These are phyloP conservation scores for Xylaria sp. DNA, from an alignment of 2,329 filamentous ascomycete species.

Conservation along the genomic window DNA sequence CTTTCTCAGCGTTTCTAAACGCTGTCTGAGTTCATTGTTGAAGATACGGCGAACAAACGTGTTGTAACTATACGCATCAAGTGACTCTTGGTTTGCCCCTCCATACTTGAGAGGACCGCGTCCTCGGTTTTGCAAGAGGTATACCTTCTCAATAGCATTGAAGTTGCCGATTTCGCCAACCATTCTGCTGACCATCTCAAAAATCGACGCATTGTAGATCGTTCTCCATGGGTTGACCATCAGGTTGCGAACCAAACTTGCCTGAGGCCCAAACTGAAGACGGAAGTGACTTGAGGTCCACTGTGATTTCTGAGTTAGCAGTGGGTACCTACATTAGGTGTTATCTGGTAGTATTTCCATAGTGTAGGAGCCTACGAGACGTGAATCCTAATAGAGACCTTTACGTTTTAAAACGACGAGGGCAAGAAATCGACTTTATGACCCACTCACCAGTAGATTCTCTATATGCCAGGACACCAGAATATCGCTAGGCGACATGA, in stretches of 20 bases:
- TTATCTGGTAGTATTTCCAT: not conserved
- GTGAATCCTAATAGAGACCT: too few species aligned
- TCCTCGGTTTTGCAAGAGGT: not conserved
- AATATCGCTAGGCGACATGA: constrained; percentile 28
- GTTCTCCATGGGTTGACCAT: constrained; percentile 14
- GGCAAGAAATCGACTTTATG: too few species aligned
- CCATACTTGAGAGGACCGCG: not conserved
- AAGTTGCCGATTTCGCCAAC: not conserved
- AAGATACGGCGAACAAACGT: not conserved
- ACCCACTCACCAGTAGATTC: not conserved
- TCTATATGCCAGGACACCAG: constrained; percentile 17
- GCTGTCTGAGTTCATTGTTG: not conserved
- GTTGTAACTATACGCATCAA: not conserved
- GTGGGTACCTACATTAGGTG: too few species aligned
- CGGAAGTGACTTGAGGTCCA: not conserved
- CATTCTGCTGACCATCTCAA: not conserved
- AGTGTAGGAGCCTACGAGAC: not conserved
- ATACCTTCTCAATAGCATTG: not conserved
- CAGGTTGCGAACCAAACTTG: constrained; percentile 15
- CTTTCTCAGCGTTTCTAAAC: not conserved
- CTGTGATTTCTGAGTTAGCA: not conserved
- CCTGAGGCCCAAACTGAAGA: constrained; percentile 6
- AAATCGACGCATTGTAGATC: not conserved
- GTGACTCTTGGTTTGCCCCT: not conserved
- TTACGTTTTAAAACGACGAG: not conserved